phyloP scores from a whole-genome alignment of 371 early-diverging fungal species.

The Neoconidiobolus thromboides region DNA sequence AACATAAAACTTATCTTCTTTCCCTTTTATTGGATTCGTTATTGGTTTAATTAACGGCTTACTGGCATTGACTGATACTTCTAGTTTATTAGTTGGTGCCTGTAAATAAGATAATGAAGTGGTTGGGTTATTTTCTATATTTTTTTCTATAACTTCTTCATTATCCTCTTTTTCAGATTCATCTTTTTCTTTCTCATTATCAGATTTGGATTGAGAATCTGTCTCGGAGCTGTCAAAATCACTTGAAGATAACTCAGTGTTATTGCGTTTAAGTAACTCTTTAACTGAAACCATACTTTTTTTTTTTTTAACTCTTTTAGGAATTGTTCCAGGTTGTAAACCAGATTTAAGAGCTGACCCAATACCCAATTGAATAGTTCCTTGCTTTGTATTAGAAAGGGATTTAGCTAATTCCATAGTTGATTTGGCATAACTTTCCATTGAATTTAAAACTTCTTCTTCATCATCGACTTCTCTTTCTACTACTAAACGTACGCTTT shows the following conservation, averaged over 20 bases:
- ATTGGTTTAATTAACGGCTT: constrained; percentile 9
- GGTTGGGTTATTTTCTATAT: constrained; percentile 18
- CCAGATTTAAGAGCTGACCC: not conserved
- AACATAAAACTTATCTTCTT: constrained; percentile 37
- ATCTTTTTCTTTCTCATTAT: constrained; percentile 15
- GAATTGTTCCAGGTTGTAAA: not conserved
- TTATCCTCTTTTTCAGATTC: constrained; percentile 15
- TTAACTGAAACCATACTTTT: constrained; percentile 11
- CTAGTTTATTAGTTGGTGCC: constrained; percentile 15
- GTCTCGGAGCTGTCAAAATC: constrained; percentile 49
- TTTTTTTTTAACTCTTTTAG: not conserved
- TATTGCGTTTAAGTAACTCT: not conserved
- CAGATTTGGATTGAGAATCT: constrained; percentile 10
- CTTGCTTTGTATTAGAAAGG: not conserved
- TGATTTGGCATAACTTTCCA: not conserved
- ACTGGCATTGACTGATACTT: constrained; percentile 9
- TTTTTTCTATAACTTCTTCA: constrained; percentile 10
- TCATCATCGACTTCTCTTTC: constrained; percentile 16
- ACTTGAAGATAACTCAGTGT: constrained; percentile 25
- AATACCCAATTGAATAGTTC: not conserved
- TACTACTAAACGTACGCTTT: constrained; percentile 22
- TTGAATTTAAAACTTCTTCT: constrained; percentile 5
- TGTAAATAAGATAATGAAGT: constrained; percentile 14
- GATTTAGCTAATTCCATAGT: not conserved
- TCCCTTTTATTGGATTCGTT: not conserved